Base-by-base conservation (phyloP, 2,329 filamentous ascomycete species). In the Dryadomyces quercus-mongolicae region DNA sequence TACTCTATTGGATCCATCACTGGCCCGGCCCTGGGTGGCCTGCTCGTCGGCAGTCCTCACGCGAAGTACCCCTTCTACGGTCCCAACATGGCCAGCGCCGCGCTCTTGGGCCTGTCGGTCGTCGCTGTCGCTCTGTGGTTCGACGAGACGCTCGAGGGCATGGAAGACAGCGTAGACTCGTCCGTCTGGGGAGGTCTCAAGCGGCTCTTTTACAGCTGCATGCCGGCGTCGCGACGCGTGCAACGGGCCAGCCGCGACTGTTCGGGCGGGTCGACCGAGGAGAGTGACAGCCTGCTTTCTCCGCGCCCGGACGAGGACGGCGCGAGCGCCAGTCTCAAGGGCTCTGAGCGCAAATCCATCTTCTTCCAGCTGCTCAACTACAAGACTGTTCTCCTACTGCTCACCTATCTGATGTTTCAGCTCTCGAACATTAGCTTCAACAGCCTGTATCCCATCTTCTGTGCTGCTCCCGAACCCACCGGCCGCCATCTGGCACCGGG, bases 351-450 rank as follows among this genome's bases (percentile, higher is more conserved):
- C 51, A 62, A 56, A 46, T 66, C 66, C 6, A 66, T 68, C 1
- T 75, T 75, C 69, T 71, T 67, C n/a, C 72, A 77, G 46, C 64
- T 95, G 1, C 75, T 92, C 51, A 95, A 88, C 63, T 78, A 83
- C 55, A 90, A 93, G 56, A 95, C 90, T 0, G 67, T 96, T 13
- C 73, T 94, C 2, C 77, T 98, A 0, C 78, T 98, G 6, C 67
- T 81, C 52, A 94, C 91, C 0, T 97, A 95, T 64, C 80, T 96
- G 46, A 85, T 97, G 51, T 98, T 97, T 65, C 91, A 96, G 63
- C 76, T 98, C 5, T 84, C 87, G 57, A 97, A 97, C 67, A 89
- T 96, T 60, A 90, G 89, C 3, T 98, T 91, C 76, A 96, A 95
- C 69, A 92, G 88, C 18, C 74, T 98, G 0, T 98, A 94, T 63